Evolutionary conservation across 176 grass and related monocot species (phyloP).

Genomic region (Oryza longistaminata): DNA sequence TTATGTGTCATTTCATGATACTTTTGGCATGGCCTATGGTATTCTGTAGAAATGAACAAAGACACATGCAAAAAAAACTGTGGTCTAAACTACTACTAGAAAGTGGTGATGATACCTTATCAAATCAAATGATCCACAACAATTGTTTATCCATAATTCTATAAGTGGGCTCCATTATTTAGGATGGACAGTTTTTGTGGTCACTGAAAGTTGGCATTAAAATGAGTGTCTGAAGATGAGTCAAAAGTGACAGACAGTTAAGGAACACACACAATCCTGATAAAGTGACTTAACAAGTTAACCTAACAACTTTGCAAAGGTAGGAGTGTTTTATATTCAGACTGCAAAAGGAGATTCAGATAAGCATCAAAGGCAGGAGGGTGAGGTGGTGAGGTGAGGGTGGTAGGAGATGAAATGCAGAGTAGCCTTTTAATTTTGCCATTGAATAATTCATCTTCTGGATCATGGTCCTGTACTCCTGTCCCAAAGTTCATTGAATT

Average conservation of each 20-base stretch:
- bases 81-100: background rate
- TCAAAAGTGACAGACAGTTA: slow-evolving; percentile 33
- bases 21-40: background rate
- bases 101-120: background rate
- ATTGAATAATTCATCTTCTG: slow-evolving; percentile 29
- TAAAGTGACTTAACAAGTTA: slow-evolving; percentile 15
- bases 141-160: background rate
- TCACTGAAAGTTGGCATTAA: slow-evolving; percentile 32
- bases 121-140: background rate
- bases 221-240: slow-evolving; percentile 2
- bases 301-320: slow-evolving; percentile 40
- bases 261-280: slow-evolving; percentile 16
- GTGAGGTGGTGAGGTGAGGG: background rate
- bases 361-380: slow-evolving; percentile 27
- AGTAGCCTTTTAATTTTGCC: background rate
- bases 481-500: background rate
- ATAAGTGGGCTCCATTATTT: slow-evolving; percentile 20
- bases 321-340: slow-evolving; percentile 26
- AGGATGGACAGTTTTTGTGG: slow-evolving; percentile 5
- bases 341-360: slow-evolving; percentile 29
- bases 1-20: background rate
- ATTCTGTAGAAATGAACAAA: background rate
- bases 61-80: background rate
- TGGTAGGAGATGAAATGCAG: slow-evolving; percentile 29
- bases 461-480: slow-evolving; percentile 13